Percentiles rank a stretch among this genome's conserved stretches.
phyloP scores from a whole-genome alignment of 106 monocot species.

The Dioscorea zingiberensis region DNA sequence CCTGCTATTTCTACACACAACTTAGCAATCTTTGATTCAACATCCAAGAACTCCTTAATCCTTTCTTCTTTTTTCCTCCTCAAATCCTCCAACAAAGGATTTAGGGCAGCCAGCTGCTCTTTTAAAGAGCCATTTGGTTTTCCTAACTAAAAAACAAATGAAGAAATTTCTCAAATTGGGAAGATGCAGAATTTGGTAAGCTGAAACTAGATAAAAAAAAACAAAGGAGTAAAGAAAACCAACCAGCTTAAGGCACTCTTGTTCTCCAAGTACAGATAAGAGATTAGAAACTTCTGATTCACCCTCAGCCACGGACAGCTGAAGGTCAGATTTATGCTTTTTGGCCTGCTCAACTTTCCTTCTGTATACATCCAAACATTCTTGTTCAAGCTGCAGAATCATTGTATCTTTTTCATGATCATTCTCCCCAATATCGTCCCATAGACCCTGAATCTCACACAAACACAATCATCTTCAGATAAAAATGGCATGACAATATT shows the following conservation, averaged over 20 bases:
- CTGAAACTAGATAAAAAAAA: background rate
- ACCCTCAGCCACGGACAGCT: constrained; percentile 42
- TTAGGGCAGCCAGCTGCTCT: constrained; percentile 53
- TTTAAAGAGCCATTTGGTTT: constrained; percentile 52
- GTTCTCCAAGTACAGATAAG: constrained; percentile 62
- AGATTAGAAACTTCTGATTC: constrained; percentile 60
- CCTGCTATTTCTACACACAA: constrained; percentile 67
- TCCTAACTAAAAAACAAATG: constrained; percentile 27
- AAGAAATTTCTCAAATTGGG: no score
- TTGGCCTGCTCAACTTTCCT: constrained; percentile 71
- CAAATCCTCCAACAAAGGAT: constrained; percentile 52
- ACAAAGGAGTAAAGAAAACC: constrained; percentile 7
- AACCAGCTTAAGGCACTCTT: constrained; percentile 39
- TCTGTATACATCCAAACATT: constrained; percentile 75
- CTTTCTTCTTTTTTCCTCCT: constrained; percentile 56
- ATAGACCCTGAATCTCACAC: constrained; percentile 40
- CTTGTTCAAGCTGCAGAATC: constrained; percentile 75
- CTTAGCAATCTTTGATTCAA: constrained; percentile 51
- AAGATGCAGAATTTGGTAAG: no score
- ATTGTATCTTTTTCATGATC: constrained; percentile 71
- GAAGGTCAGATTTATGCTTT: constrained; percentile 68
- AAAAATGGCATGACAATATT: no score
- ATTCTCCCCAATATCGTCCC: constrained; percentile 86
- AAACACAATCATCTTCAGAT: background rate
- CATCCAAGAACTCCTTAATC: constrained; percentile 47